Percentiles rank a stretch among this genome's conserved stretches.
phyloP scores from a whole-genome alignment of 139 green algal species.

The Tetradesmus obliquus region DNA sequence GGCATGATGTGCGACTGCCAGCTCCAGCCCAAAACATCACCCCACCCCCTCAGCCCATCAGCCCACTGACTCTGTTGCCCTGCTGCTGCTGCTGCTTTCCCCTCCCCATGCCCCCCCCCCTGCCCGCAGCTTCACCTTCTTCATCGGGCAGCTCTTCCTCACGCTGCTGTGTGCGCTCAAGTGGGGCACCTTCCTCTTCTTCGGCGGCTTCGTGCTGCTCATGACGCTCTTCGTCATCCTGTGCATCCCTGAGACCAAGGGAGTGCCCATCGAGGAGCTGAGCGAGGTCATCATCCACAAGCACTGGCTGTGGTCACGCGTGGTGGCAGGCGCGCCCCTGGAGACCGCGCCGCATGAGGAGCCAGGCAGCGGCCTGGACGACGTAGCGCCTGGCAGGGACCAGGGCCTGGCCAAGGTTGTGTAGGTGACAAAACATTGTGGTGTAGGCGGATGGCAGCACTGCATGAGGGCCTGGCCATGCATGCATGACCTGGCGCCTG shows the following conservation, averaged over 20 bases:
- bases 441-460: no score
- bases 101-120: background rate
- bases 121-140: constrained; percentile 62
- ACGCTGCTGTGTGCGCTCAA: constrained; percentile 73
- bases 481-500: background rate
- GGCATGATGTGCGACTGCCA: no score
- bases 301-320: constrained; percentile 53
- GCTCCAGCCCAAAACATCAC: no score
- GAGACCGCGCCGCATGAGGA: background rate
- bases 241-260: constrained; percentile 78
- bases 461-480: background rate
- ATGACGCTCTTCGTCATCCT: constrained; percentile 74
- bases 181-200: constrained; percentile 80
- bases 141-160: constrained; percentile 83
- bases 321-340: constrained; percentile 18
- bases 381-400: background rate
- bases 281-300: constrained; percentile 47
- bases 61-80: background rate
- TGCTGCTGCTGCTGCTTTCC: background rate
- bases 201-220: constrained; percentile 72
- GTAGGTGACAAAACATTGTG: no score
- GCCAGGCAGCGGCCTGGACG: background rate
- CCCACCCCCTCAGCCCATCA: no score
- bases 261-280: constrained; percentile 73
- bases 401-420: background rate